Evolutionary conservation across 192 early-diverging fungal genomes (phyloP).

Genomic region (Phycomyces blakesleeanus): DNA sequence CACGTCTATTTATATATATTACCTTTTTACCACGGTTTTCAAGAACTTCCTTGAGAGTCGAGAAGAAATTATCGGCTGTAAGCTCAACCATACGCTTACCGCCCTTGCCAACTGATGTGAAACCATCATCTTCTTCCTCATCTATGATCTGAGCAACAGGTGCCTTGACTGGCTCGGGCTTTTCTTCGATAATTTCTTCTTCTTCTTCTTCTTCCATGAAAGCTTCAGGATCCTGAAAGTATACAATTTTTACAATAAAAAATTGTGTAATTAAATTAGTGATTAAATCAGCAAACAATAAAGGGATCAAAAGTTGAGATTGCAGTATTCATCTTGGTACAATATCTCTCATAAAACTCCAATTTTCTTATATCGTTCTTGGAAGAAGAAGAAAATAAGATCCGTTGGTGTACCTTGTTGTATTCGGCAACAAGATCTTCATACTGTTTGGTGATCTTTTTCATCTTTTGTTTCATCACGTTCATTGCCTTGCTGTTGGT

Average conservation of each 20-base stretch:
- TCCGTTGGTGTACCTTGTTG: constrained; percentile 42
- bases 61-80: constrained; percentile 74
- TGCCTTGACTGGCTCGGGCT: constrained; percentile 38
- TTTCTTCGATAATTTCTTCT: constrained; percentile 48
- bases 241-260: too few species aligned
- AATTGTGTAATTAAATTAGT: background rate
- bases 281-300: too few species aligned
- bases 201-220: constrained; percentile 21
- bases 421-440: constrained; percentile 71
- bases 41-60: constrained; percentile 72
- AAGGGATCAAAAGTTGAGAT: too few species aligned
- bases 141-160: background rate
- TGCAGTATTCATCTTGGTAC: too few species aligned
- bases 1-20: constrained; percentile 9
- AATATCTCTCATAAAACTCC: too few species aligned
- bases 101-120: constrained; percentile 63
- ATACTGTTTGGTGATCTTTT: constrained; percentile 79
- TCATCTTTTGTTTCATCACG: constrained; percentile 88
- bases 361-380: too few species aligned
- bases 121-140: constrained; percentile 57
- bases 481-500: constrained; percentile 78
- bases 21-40: constrained; percentile 91
- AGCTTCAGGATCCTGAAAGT: constrained; percentile 37
- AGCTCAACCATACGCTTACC: constrained; percentile 57
- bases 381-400: too few species aligned